Percentiles rank a stretch among this genome's conserved stretches.
Evolutionary conservation across 345 rosid genomes (phyloP).

Genomic region (Eucalyptus cloeziana): DNA sequence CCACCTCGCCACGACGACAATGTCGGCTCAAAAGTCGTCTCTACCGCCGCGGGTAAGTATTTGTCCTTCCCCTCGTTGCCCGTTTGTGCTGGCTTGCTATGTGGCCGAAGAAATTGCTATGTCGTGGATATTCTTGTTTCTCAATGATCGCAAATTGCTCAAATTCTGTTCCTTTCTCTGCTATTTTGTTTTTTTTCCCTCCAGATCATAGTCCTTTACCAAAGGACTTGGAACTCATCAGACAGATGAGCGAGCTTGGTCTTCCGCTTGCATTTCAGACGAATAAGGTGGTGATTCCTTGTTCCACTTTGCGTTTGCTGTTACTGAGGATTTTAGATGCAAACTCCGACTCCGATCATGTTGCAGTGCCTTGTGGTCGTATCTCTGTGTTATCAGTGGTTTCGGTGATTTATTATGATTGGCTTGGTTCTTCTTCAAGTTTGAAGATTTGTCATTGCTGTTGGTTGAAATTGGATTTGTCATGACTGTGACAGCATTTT

Average conservation of each 20-base stretch:
- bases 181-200: not conserved
- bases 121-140: not conserved
- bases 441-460: not conserved
- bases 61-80: not conserved
- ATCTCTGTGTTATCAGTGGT: not conserved
- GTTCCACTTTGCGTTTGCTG: not conserved
- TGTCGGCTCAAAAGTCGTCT: constrained; percentile 1
- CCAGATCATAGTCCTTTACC: not conserved
- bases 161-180: not conserved
- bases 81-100: not conserved
- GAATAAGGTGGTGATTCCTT: constrained; percentile 42
- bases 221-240: constrained; percentile 30
- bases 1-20: not conserved
- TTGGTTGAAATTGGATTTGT: not conserved
- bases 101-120: not conserved
- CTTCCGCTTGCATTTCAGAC: constrained; percentile 74
- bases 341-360: not conserved
- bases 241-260: constrained; percentile 59
- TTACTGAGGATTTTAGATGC: not conserved
- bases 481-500: not conserved
- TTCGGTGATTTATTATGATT: not conserved
- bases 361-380: not conserved
- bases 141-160: not conserved
- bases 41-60: constrained; percentile 10
- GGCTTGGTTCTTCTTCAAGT: not conserved